Conservation (phyloP, 2,329 filamentous ascomycete genomes). For the Zalaria obscura region DNA sequence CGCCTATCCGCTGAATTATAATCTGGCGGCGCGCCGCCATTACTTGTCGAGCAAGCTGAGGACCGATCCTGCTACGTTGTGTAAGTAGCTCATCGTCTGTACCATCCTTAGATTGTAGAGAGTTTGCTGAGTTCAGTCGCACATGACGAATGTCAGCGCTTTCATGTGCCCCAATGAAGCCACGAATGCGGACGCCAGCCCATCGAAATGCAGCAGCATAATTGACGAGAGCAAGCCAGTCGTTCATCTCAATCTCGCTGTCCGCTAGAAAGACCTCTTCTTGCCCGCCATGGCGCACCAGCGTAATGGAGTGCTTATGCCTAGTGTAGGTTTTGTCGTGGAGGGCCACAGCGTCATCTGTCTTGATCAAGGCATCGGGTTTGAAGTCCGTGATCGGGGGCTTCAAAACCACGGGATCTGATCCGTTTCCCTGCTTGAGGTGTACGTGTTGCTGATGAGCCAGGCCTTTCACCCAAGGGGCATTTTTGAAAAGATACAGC, state of each 20-base stretch:
- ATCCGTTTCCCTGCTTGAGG: conserved; percentile 60
- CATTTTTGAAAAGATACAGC: conserved; percentile 91
- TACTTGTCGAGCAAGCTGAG: conserved; percentile 75
- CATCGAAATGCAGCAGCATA: conserved; percentile 91
- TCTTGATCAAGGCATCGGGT: conserved; percentile 84
- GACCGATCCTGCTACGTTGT: conserved; percentile 17
- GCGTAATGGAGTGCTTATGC: conserved; percentile 89
- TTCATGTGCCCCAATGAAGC: conserved; percentile 68
- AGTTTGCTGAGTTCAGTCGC: conserved; percentile 45
- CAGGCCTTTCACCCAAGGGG: conserved; percentile 78
- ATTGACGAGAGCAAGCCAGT: conserved; percentile 92
- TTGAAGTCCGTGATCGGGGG: conserved; percentile 87
- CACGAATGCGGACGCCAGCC: conserved; percentile 79
- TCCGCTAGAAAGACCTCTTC: conserved; percentile 89
- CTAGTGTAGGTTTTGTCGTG: conserved; percentile 79
- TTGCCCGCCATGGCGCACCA: conserved; percentile 71
- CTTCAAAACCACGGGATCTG: conserved; percentile 72
- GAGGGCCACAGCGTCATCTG: conserved; percentile 79
- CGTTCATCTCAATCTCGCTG: conserved; percentile 81
- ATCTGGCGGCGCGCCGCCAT: conserved; percentile 67
- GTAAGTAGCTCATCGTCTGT: neutral
- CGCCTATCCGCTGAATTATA: conserved; percentile 69
- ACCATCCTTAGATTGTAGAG: conserved; percentile 24
- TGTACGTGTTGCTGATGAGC: conserved; percentile 80
- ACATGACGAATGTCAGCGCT: conserved; percentile 65